phyloP scores from a whole-genome alignment of 2,329 filamentous ascomycete genomes.

The Talaromyces sp. region DNA sequence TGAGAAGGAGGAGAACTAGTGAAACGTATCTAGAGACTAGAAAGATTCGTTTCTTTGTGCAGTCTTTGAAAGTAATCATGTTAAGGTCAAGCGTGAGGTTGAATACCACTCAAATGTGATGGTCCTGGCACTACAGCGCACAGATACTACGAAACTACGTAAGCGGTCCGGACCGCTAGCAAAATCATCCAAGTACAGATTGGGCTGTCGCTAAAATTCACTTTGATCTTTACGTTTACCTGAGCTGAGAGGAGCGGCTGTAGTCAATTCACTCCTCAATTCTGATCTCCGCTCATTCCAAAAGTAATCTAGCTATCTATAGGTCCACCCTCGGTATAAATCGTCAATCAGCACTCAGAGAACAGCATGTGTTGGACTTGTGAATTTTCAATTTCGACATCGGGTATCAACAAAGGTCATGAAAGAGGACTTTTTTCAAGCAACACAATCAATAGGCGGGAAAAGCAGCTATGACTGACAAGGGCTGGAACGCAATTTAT shows the following conservation, averaged over 20 bases:
- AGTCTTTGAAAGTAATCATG: not conserved
- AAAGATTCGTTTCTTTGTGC: not conserved
- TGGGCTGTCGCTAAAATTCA: not conserved
- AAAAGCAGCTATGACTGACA: not conserved
- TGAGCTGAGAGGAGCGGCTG: not conserved
- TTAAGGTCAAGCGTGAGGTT: no score
- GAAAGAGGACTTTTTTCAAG: not conserved
- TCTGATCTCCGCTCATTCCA: not conserved
- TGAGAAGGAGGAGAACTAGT: not conserved
- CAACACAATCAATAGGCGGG: no score
- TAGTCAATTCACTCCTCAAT: not conserved
- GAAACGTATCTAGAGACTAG: not conserved
- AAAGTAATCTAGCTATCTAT: not conserved
- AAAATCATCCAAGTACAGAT: not conserved
- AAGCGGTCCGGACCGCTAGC: not conserved
- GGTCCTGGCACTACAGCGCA: not conserved
- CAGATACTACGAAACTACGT: not conserved
- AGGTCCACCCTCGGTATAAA: not conserved
- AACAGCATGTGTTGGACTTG: not conserved
- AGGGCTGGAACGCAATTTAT: not conserved
- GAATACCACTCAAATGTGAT: no score
- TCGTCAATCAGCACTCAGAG: not conserved
- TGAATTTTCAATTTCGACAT: not conserved
- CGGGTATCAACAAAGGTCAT: not conserved
- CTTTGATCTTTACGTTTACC: not conserved